These are phyloP conservation scores for Udeniomyces megalosporus DNA, from an alignment of 768 basidiomycete genomes.

Conservation along the genomic window DNA sequence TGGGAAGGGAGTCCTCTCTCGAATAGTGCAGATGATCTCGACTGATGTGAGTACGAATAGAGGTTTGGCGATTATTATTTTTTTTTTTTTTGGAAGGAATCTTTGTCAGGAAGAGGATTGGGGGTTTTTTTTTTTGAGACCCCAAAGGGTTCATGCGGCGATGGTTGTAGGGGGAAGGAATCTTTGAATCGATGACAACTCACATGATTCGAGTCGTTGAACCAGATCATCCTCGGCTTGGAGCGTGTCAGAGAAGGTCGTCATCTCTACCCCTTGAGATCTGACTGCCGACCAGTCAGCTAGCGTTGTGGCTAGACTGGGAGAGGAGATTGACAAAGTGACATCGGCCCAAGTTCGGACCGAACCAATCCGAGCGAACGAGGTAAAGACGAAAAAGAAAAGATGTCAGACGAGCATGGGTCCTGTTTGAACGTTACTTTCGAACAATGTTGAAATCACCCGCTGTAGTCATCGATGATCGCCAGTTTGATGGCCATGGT, in stretches of 20 bases:
- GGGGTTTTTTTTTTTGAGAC: background rate
- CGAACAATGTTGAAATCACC: too few species aligned
- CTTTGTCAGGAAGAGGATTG: background rate
- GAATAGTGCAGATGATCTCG: slow-evolving; percentile 47
- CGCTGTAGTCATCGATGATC: too few species aligned
- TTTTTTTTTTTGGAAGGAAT: too few species aligned
- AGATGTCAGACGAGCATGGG: too few species aligned
- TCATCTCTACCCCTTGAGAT: slow-evolving; percentile 16
- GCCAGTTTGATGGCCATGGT: too few species aligned
- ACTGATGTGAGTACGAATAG: background rate
- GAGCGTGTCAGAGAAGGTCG: slow-evolving; percentile 37
- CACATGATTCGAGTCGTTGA: slow-evolving; percentile 37
- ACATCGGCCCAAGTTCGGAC: background rate
- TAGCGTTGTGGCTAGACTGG: background rate
- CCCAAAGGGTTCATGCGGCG: background rate
- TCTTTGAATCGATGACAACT: background rate
- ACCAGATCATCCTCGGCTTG: slow-evolving; percentile 40
- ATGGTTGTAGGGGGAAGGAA: background rate
- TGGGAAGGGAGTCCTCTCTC: slow-evolving; percentile 47
- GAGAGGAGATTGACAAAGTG: too few species aligned
- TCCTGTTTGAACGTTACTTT: too few species aligned
- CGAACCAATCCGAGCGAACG: background rate
- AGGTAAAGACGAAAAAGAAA: background rate
- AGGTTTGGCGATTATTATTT: background rate
- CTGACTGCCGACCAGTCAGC: slow-evolving; percentile 39